Evolutionary conservation across 2,329 filamentous ascomycete species (phyloP).

Genomic region (Colletotrichum sublineola): DNA sequence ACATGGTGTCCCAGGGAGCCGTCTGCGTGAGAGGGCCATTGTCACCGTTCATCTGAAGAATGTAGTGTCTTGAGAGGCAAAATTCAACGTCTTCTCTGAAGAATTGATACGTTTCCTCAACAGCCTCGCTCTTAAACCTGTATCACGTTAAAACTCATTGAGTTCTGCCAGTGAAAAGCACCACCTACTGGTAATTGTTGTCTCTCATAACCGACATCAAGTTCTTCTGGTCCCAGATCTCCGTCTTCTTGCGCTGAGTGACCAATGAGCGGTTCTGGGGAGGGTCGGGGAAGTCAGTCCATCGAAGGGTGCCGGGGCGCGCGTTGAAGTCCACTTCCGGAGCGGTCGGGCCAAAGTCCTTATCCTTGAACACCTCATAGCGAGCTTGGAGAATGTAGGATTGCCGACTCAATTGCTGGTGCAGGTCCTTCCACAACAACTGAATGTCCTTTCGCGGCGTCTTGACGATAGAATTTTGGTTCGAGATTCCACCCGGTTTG

Average conservation of each 20-base stretch:
- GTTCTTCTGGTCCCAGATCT: constrained; percentile 66
- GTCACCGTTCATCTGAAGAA: constrained; percentile 51
- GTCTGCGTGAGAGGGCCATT: constrained; percentile 54
- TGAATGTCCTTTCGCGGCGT: constrained; percentile 50
- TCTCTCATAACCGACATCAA: constrained; percentile 63
- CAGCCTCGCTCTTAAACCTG: constrained; percentile 66
- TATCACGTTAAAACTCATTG: constrained; percentile 11
- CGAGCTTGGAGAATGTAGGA: constrained; percentile 69
- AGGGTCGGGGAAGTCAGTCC: constrained; percentile 73
- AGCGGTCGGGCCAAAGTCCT: constrained; percentile 58
- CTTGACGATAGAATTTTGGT: constrained; percentile 50
- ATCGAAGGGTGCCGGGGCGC: constrained; percentile 64
- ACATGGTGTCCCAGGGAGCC: constrained; percentile 61
- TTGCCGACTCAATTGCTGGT: constrained; percentile 67
- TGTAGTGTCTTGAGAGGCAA: constrained; percentile 63
- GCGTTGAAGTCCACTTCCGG: constrained; percentile 56
- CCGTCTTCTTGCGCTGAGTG: constrained; percentile 67
- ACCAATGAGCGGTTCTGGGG: constrained; percentile 59
- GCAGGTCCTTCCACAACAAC: constrained; percentile 65
- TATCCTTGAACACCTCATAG: constrained; percentile 65
- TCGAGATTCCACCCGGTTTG: constrained; percentile 60
- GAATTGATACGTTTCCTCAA: constrained; percentile 68
- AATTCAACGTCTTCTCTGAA: constrained; percentile 69
- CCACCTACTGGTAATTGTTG: constrained; percentile 64
- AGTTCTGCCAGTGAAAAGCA: background rate